Conservation (phyloP, 495 filamentous ascomycete species). For the Aspergillus cavernicola region DNA sequence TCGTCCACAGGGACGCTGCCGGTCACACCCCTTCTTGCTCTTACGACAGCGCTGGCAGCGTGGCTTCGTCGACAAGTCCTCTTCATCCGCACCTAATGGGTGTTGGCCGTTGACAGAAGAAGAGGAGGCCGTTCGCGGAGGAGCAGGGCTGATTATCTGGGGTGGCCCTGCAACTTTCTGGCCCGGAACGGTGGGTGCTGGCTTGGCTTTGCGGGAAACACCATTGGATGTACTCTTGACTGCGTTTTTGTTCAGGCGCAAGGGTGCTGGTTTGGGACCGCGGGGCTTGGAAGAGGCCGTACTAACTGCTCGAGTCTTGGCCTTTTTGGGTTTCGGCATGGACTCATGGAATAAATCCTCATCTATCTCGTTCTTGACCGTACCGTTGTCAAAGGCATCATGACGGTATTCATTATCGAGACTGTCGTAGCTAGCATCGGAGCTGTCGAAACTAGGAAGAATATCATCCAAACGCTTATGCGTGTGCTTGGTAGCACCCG, state of each 20-base stretch:
- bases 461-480: slow-evolving; percentile 59
- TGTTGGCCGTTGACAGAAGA: slow-evolving; percentile 66
- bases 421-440: slow-evolving; percentile 64
- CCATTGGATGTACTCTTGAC: slow-evolving; percentile 39
- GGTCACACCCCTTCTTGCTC: slow-evolving; percentile 98
- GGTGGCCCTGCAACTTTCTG: slow-evolving; percentile 65
- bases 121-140: slow-evolving; percentile 72
- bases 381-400: slow-evolving; percentile 58
- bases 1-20: slow-evolving; percentile 87
- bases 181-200: slow-evolving; percentile 30
- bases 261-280: slow-evolving; percentile 33
- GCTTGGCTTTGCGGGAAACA: slow-evolving; percentile 55
- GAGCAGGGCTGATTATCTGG: slow-evolving; percentile 52
- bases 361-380: slow-evolving; percentile 51
- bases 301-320: slow-evolving; percentile 35
- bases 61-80: slow-evolving; percentile 88
- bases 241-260: slow-evolving; percentile 40
- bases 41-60: slow-evolving; percentile 98
- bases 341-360: slow-evolving; percentile 42
- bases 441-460: slow-evolving; percentile 64
- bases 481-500: slow-evolving; percentile 47
- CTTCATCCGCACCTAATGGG: slow-evolving; percentile 74
- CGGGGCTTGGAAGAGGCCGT: slow-evolving; percentile 32
- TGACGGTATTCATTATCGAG: slow-evolving; percentile 50
- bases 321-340: slow-evolving; percentile 43